phyloP scores from a whole-genome alignment of 345 rosid genomes.

The Barbarea vulgaris region DNA sequence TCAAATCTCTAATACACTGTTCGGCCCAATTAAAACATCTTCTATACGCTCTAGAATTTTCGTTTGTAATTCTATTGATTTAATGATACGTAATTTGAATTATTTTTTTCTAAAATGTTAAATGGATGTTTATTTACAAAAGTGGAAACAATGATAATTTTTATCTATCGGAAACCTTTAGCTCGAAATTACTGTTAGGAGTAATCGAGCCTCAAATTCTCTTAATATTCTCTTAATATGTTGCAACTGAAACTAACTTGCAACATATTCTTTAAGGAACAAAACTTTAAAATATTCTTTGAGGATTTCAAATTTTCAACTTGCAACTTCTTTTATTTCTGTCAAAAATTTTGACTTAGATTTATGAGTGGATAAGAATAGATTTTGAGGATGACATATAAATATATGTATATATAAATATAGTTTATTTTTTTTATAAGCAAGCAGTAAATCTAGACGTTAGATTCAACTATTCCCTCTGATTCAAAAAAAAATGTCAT shows the following conservation, averaged over 20 bases:
- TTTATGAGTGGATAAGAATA: neutral
- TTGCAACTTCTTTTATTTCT: neutral
- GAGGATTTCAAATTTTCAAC: neutral
- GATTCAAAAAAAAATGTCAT: no score
- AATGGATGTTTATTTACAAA: neutral
- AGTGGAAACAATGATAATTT: no score
- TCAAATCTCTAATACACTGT: neutral
- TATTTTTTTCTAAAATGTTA: neutral
- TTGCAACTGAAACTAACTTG: neutral
- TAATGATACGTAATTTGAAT: neutral
- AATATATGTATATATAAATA: no score
- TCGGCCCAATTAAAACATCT: slow-evolving; percentile 3
- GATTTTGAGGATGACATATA: neutral
- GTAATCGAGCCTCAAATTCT: neutral
- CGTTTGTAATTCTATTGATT: neutral
- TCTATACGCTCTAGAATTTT: neutral
- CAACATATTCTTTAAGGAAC: no score
- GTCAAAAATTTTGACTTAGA: slow-evolving; percentile 8
- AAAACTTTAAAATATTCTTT: neutral
- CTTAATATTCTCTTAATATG: no score
- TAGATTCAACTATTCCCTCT: neutral
- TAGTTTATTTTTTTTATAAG: no score
- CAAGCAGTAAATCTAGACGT: neutral
- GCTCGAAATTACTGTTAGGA: no score
- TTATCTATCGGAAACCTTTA: no score